A percentile compares a stretch with the other conserved stretches of the same genome.
Evolutionary conservation across 2,329 filamentous ascomycete species (phyloP).

Genomic region (Monilinia fructicola): DNA sequence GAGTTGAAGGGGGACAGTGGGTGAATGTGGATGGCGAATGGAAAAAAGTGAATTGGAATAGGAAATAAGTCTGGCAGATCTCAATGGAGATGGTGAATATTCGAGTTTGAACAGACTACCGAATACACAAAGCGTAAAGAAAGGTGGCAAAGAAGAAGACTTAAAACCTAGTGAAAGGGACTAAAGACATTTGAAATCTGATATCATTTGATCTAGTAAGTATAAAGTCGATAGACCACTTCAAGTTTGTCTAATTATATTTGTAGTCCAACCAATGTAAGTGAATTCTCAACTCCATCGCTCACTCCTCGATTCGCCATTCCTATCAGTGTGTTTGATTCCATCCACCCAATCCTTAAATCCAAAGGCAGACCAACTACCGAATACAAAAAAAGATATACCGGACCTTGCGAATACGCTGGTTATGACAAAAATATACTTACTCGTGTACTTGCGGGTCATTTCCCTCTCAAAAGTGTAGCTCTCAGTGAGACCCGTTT

Average conservation of each 20-base stretch:
- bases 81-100: too few relatives aligned
- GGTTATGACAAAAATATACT: slow-evolving; percentile 21
- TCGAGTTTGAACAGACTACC: too few relatives aligned
- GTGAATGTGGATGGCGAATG: too few relatives aligned
- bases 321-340: slow-evolving; percentile 10
- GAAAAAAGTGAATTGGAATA: too few relatives aligned
- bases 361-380: slow-evolving; percentile 17
- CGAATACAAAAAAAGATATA: slow-evolving; percentile 19
- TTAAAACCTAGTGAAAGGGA: neutral
- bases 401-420: neutral
- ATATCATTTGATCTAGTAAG: neutral
- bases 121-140: too few relatives aligned
- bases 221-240: neutral
- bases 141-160: too few relatives aligned
- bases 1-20: too few relatives aligned
- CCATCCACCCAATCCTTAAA: slow-evolving; percentile 11
- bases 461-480: neutral
- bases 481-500: slow-evolving; percentile 16
- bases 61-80: too few relatives aligned
- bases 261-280: neutral
- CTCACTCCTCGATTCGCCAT: slow-evolving; percentile 14
- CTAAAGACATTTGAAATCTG: neutral
- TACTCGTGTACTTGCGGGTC: neutral
- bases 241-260: slow-evolving; percentile 10
- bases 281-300: slow-evolving; percentile 17